A percentile compares a stretch with the other conserved stretches of the same genome.
These are phyloP conservation scores for Acarospora socialis DNA, from an alignment of 2,329 filamentous ascomycete genomes.

Conservation along the genomic window DNA sequence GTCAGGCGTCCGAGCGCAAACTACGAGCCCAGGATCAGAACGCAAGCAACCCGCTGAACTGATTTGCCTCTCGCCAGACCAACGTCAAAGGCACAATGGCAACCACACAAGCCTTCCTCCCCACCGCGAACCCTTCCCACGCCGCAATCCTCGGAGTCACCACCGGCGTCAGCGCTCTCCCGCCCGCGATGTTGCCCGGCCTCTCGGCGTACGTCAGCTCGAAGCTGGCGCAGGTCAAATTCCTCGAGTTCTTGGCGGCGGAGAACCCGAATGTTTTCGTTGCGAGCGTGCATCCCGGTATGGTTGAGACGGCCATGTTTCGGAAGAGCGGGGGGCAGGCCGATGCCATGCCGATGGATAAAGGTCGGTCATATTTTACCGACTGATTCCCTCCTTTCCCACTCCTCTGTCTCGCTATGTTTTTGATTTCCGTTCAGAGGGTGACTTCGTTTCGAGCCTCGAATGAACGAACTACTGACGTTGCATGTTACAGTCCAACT, in stretches of 20 bases:
- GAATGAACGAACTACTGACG: slow-evolving; percentile 14
- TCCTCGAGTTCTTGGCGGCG: slow-evolving; percentile 4
- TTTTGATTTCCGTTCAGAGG: too few species aligned
- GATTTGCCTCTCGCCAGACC: slow-evolving; percentile 9
- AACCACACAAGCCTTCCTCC: slow-evolving; percentile 11
- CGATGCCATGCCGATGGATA: slow-evolving; percentile 13
- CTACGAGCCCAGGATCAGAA: too few species aligned
- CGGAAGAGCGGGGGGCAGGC: slow-evolving; percentile 11
- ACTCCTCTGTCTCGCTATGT: not conserved
- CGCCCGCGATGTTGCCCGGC: slow-evolving; percentile 6
- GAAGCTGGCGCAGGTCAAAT: slow-evolving; percentile 5
- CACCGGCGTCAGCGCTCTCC: slow-evolving; percentile 9
- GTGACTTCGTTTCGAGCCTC: not conserved
- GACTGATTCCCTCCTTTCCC: not conserved
- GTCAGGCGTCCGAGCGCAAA: too few species aligned
- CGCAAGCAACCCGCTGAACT: too few species aligned
- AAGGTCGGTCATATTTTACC: slow-evolving; percentile 8
- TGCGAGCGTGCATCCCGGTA: slow-evolving; percentile 7
- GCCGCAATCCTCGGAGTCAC: slow-evolving; percentile 14
- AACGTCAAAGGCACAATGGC: slow-evolving; percentile 17
- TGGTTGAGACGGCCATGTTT: slow-evolving; percentile 11
- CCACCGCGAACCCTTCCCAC: slow-evolving; percentile 11
- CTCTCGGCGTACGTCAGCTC: slow-evolving; percentile 1
- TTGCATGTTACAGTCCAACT: slow-evolving; percentile 20
- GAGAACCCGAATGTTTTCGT: slow-evolving; percentile 5